Evolutionary conservation across 305 asterid genomes (phyloP).

Genomic region (Fraxinus platypoda): DNA sequence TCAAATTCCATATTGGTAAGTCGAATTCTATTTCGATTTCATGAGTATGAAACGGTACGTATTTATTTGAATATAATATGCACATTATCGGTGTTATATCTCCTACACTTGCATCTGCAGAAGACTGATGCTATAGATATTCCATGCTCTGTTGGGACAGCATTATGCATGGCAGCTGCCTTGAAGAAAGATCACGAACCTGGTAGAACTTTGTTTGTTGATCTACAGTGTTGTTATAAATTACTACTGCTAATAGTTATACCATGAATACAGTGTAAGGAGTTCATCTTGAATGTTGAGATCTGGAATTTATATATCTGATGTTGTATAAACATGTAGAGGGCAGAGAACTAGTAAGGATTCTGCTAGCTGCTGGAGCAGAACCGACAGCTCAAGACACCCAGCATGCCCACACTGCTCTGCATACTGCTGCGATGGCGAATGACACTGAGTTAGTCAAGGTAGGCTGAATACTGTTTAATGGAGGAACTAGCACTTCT

Average conservation of each 20-base stretch:
- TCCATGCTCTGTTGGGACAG: conserved; percentile 83
- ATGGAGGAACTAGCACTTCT: too few relatives aligned
- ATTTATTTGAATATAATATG: too few relatives aligned
- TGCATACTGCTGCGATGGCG: too few relatives aligned
- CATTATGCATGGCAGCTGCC: conserved; percentile 97
- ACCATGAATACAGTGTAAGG: conserved; percentile 2
- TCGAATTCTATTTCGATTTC: too few relatives aligned
- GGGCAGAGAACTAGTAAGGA: conserved; percentile 83
- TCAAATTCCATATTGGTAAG: too few relatives aligned
- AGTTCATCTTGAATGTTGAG: conserved; percentile 3
- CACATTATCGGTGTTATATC: too few relatives aligned
- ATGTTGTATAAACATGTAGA: conserved; percentile 40
- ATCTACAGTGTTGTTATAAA: conserved; percentile 10
- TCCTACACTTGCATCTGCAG: conserved; percentile 72
- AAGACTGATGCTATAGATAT: conserved; percentile 84
- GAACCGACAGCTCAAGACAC: too few relatives aligned
- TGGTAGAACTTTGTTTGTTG: conserved; percentile 43
- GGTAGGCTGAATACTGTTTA: too few relatives aligned
- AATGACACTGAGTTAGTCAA: too few relatives aligned
- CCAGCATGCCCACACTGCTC: too few relatives aligned
- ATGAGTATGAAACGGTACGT: too few relatives aligned
- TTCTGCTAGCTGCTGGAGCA: conserved; percentile 75
- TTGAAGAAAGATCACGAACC: conserved; percentile 86
- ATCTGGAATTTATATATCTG: conserved; percentile 21
- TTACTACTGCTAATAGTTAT: conserved; percentile 11